Conservation (phyloP, 768 basidiomycete species). For the Suillus subluteus region DNA sequence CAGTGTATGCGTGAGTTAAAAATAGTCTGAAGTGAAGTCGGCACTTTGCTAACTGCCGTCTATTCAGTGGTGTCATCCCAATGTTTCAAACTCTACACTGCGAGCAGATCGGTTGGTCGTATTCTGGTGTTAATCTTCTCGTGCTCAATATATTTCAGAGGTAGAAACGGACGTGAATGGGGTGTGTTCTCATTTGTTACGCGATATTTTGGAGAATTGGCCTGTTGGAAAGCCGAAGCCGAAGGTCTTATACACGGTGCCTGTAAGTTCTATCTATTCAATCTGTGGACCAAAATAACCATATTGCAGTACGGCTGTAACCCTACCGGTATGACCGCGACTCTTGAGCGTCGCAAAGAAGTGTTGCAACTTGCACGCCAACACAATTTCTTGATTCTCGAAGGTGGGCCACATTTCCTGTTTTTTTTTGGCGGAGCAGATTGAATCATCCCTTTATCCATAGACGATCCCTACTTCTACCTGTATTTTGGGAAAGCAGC, state of each 20-base stretch:
- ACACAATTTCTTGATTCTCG: slow-evolving; percentile 81
- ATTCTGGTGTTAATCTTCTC: slow-evolving; percentile 11
- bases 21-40: slow-evolving; percentile 14
- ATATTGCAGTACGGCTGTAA: slow-evolving; percentile 75
- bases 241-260: slow-evolving; percentile 81
- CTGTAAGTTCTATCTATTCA: slow-evolving; percentile 44
- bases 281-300: slow-evolving; percentile 9
- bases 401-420: slow-evolving; percentile 53
- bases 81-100: slow-evolving; percentile 59
- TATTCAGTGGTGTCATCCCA: slow-evolving; percentile 63
- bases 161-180: slow-evolving; percentile 78
- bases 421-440: neutral
- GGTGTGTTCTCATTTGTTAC: slow-evolving; percentile 60
- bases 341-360: slow-evolving; percentile 68
- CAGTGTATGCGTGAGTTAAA: slow-evolving; percentile 68
- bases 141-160: slow-evolving; percentile 48
- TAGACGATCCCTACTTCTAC: slow-evolving; percentile 83
- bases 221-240: slow-evolving; percentile 71
- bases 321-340: slow-evolving; percentile 81
- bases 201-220: slow-evolving; percentile 74
- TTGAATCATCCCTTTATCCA: neutral
- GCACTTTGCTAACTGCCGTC: slow-evolving; percentile 16
- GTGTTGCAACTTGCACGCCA: slow-evolving; percentile 72
- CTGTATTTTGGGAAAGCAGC: slow-evolving; percentile 71
- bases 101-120: slow-evolving; percentile 58